A percentile compares a stretch with the other conserved stretches of the same genome.
phyloP scores from a whole-genome alignment of 345 rosid species.

The Eucalyptus pauciflora region DNA sequence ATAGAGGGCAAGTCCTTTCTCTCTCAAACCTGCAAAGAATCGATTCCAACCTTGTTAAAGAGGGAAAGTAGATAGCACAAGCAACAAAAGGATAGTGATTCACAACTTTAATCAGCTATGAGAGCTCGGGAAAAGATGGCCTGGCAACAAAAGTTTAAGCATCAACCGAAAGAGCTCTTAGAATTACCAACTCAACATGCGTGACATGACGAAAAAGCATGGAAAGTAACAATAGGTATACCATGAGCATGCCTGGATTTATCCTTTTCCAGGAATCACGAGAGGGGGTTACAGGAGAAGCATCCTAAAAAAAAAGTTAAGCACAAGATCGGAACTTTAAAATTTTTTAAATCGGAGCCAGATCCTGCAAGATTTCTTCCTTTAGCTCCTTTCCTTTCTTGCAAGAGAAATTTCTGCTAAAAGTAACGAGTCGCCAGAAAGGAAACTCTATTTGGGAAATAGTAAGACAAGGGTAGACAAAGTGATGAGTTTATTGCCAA shows the following conservation, averaged over 20 bases:
- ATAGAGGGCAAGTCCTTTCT: constrained; percentile 58
- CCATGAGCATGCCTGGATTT: not conserved
- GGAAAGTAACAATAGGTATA: not conserved
- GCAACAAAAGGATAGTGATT: not conserved
- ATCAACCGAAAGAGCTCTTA: not conserved
- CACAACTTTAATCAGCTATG: not conserved
- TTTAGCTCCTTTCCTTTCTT: not conserved
- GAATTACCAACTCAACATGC: not conserved
- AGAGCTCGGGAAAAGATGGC: not conserved
- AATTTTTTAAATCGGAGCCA: not conserved
- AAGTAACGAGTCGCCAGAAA: not conserved
- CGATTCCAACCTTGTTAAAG: not conserved
- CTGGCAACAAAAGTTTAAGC: not conserved
- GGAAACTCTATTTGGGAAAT: not conserved
- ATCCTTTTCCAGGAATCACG: not conserved
- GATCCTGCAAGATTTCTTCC: not conserved
- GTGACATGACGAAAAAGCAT: not conserved
- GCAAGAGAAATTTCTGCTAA: not conserved
- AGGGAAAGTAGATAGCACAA: not conserved
- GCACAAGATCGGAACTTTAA: not conserved
- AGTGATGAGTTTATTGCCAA: not conserved
- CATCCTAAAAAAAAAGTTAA: not conserved
- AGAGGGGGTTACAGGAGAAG: not conserved
- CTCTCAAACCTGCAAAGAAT: constrained; percentile 45
- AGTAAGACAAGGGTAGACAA: not conserved